These are phyloP conservation scores for Amylostereum chailletii DNA, from an alignment of 1,284 basidiomycete species.

Conservation along the genomic window DNA sequence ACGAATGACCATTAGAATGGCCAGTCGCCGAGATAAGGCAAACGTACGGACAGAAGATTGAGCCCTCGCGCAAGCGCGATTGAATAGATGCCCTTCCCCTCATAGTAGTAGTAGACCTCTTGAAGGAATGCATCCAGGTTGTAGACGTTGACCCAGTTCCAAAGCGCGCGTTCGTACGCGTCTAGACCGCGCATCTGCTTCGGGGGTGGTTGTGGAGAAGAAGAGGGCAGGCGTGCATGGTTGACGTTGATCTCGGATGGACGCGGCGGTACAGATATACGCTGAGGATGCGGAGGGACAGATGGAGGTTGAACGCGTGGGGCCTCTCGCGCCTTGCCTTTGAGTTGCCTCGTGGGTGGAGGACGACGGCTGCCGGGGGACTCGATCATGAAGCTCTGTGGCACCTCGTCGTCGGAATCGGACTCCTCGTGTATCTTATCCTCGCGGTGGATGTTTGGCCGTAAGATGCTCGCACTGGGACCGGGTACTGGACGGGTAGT, in stretches of 20 bases:
- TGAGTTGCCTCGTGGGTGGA: constrained; percentile 21
- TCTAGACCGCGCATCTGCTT: constrained; percentile 66
- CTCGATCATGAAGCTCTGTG: constrained; percentile 78
- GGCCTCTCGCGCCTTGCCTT: constrained; percentile 27
- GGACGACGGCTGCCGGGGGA: constrained; percentile 27
- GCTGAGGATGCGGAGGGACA: constrained; percentile 10
- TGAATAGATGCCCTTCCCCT: constrained; percentile 92
- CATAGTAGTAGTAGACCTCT: constrained; percentile 93
- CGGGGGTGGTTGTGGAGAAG: constrained; percentile 22
- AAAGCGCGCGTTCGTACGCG: constrained; percentile 84
- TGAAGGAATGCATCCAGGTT: constrained; percentile 93
- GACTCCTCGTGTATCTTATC: constrained; percentile 49
- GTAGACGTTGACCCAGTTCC: constrained; percentile 99
- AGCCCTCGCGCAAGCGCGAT: constrained; percentile 84
- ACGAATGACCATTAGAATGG: constrained; percentile 17
- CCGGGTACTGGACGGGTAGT: background rate
- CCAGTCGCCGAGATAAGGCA: constrained; percentile 11
- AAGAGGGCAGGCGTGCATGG: constrained; percentile 16
- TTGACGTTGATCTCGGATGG: constrained; percentile 54
- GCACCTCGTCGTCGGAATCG: constrained; percentile 71
- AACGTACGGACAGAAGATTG: constrained; percentile 77
- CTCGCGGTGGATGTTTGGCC: constrained; percentile 59
- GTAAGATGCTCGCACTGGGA: constrained; percentile 30
- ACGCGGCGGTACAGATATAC: constrained; percentile 50
- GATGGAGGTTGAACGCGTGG: constrained; percentile 13